Evolutionary conservation across 192 early-diverging fungal species (phyloP), one percentile per base, ranked within the genome.

Genomic region (Ambispora gerdemannii): DNA sequence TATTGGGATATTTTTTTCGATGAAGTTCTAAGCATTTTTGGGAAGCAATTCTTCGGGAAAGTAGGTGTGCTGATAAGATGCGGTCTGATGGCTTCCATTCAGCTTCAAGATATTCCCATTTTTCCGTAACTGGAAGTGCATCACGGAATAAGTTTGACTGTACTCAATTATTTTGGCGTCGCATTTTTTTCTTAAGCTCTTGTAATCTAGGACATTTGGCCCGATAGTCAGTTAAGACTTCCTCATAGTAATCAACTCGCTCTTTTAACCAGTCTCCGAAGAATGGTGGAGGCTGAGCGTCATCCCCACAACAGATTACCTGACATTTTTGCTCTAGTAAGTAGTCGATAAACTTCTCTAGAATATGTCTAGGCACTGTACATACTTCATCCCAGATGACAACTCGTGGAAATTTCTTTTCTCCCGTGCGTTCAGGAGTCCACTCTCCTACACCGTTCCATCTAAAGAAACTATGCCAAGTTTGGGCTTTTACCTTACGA

Each of bases 131-230:
- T 31, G 49, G 31, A 63, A 63, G 4, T 63, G 36, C 61, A 43
- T 43, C 24, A 43, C 24, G 7, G 13, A 63, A 63, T 43, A 67
- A 51, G 25, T 32, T 22, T 51, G 17, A 67, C 17, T 32, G 64
- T 32, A 61, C 19, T 61, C 59, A 17, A 20, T 63, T 43, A 63
- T 63, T n/a, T 63, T 63, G 15, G 20, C 20, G 15, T 19, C 30
- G 49, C 49, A 67, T 67, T 33, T 31, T 34, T 51, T 67, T 66
- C 32, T 67, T 67, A 51, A 67, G 49, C 32, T 67, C 64, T n/a
- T 52, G 49, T 34, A 67, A 27, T 35, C 24, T 32, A 67, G n/a
- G 4, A 6, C 31, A 52, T 67, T 67, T 53, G 30, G 31, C 50
- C 3, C 19, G 31, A 52, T 53, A 67, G 20, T 67, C n/a, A 53